Conservation (phyloP, 2,329 filamentous ascomycete species). For the Scedosporium aurantiacum region DNA sequence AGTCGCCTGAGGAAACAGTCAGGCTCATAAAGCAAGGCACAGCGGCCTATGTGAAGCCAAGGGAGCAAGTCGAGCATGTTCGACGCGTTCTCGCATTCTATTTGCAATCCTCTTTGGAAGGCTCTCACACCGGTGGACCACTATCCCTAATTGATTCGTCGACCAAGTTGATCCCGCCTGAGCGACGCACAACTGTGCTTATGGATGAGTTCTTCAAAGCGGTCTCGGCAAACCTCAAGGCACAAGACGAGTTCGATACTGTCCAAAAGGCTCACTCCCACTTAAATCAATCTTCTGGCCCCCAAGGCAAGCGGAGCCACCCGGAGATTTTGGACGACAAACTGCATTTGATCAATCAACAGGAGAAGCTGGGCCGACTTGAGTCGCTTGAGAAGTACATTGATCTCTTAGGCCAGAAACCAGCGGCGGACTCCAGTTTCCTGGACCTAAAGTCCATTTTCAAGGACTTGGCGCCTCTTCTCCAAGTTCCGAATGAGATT, state of each 20-base stretch:
- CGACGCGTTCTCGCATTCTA: slow-evolving; percentile 43
- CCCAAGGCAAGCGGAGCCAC: background rate
- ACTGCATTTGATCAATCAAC: slow-evolving; percentile 37
- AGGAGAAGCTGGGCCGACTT: slow-evolving; percentile 40
- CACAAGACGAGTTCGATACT: slow-evolving; percentile 34
- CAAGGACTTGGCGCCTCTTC: slow-evolving; percentile 29
- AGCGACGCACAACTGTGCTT: slow-evolving; percentile 29
- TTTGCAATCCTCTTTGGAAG: slow-evolving; percentile 34
- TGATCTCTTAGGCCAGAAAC: slow-evolving; percentile 37
- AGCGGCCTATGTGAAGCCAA: slow-evolving; percentile 41
- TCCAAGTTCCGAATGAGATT: slow-evolving; percentile 40
- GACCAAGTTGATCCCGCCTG: background rate
- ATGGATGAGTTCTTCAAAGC: slow-evolving; percentile 46
- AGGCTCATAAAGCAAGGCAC: slow-evolving; percentile 32
- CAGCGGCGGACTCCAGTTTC: slow-evolving; percentile 37
- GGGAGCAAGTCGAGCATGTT: slow-evolving; percentile 46
- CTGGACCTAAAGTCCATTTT: slow-evolving; percentile 40
- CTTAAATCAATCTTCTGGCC: slow-evolving; percentile 3
- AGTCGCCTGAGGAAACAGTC: slow-evolving; percentile 13
- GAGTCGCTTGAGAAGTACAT: slow-evolving; percentile 39
- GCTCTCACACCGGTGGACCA: slow-evolving; percentile 30
- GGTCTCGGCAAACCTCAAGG: slow-evolving; percentile 39
- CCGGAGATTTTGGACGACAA: slow-evolving; percentile 32
- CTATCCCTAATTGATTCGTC: slow-evolving; percentile 36
- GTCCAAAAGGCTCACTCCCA: slow-evolving; percentile 17